phyloP scores from a whole-genome alignment of 768 basidiomycete genomes.

The Suillus lakei region DNA sequence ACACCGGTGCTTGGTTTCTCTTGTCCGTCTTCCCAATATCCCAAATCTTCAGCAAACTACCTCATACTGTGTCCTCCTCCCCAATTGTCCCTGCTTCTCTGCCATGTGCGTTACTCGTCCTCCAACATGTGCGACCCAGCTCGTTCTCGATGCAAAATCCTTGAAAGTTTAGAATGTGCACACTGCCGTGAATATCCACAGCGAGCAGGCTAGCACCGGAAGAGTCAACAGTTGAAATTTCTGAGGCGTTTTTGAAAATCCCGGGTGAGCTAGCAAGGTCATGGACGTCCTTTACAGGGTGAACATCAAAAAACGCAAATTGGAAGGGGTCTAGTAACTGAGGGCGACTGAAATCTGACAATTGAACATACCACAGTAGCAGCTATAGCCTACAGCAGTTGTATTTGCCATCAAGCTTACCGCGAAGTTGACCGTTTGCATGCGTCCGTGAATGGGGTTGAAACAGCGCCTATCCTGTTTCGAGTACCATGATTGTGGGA shows the following conservation, averaged over 20 bases:
- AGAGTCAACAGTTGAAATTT: slow-evolving; percentile 72
- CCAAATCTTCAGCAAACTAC: slow-evolving; percentile 87
- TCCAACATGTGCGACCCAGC: slow-evolving; percentile 81
- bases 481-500: not conserved
- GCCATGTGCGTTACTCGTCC: slow-evolving; percentile 89
- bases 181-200: slow-evolving; percentile 85
- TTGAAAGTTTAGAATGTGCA: slow-evolving; percentile 78
- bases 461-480: not conserved
- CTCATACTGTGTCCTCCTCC: slow-evolving; percentile 76
- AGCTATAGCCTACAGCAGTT: not conserved
- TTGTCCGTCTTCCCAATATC: slow-evolving; percentile 75
- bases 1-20: slow-evolving; percentile 60
- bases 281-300: slow-evolving; percentile 77
- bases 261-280: slow-evolving; percentile 78
- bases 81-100: slow-evolving; percentile 87
- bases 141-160: slow-evolving; percentile 69
- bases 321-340: slow-evolving; percentile 41
- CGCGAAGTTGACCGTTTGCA: not conserved
- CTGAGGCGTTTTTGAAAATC: slow-evolving; percentile 74
- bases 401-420: not conserved
- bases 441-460: not conserved
- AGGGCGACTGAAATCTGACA: not conserved
- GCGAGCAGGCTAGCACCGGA: slow-evolving; percentile 73
- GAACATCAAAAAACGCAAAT: slow-evolving; percentile 87
- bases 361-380: slow-evolving; percentile 22